Evolutionary conservation across 139 green algal species (phyloP).

Genomic region (Zygnema circumcarinatum): DNA sequence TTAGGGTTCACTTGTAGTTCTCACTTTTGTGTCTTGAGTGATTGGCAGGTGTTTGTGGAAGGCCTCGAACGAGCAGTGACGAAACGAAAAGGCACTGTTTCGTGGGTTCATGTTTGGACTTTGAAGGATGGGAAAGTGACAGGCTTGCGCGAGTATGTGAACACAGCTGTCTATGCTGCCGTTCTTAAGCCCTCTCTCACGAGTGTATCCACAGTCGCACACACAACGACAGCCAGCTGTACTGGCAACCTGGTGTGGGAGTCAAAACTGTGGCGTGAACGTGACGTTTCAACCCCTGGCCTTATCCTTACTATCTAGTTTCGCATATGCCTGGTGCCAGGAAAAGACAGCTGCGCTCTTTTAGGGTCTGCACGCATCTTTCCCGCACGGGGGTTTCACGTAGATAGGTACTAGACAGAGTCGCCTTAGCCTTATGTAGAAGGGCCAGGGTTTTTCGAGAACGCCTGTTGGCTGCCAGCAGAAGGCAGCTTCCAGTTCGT

Average conservation of each 20-base stretch:
- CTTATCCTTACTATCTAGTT: slow-evolving; percentile 7
- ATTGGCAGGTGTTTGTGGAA: slow-evolving; percentile 30
- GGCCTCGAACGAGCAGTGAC: neutral
- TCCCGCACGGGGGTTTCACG: too few species aligned
- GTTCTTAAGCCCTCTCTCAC: neutral
- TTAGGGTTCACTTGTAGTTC: too few species aligned
- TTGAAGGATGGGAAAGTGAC: slow-evolving; percentile 4
- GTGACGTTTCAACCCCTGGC: slow-evolving; percentile 16
- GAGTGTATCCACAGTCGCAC: neutral
- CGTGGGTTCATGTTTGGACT: slow-evolving; percentile 22
- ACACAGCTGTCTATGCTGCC: slow-evolving; percentile 18
- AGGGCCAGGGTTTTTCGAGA: too few species aligned
- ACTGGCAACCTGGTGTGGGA: neutral
- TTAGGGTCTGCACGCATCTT: too few species aligned
- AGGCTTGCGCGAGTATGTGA: slow-evolving; percentile 9
- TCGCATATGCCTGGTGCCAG: too few species aligned
- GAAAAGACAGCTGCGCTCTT: too few species aligned
- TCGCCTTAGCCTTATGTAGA: too few species aligned
- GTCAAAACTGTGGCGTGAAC: slow-evolving; percentile 25
- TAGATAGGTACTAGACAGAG: too few species aligned
- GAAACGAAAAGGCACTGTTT: slow-evolving; percentile 3
- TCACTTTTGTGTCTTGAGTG: too few species aligned
- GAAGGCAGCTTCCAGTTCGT: too few species aligned
- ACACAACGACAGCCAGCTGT: neutral
- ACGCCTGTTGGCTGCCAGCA: too few species aligned